Conservation (phyloP, 768 basidiomycete genomes). For the Boletus insuetus region DNA sequence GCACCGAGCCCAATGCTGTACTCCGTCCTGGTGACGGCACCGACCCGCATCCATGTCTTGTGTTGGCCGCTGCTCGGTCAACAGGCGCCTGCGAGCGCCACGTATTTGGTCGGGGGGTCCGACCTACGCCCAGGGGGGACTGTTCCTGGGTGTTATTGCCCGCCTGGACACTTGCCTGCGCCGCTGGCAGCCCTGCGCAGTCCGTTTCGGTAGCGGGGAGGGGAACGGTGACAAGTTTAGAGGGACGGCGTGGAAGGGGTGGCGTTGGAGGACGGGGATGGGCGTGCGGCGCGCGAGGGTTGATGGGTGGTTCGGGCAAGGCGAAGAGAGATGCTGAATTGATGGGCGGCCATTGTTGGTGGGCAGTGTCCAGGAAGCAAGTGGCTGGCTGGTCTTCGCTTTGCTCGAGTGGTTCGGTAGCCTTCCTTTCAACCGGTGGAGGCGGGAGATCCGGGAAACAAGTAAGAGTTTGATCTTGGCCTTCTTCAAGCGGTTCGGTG, state of each 20-base stretch:
- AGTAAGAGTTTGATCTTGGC: not conserved
- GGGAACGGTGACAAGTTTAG: not conserved
- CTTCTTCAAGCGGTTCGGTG: not conserved
- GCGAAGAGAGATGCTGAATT: not conserved
- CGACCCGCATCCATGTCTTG: not conserved
- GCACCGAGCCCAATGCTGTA: not conserved
- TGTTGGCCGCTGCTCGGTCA: too few relatives aligned
- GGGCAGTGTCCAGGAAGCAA: not conserved
- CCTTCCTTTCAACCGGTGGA: not conserved
- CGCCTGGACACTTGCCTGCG: slow-evolving; percentile 4
- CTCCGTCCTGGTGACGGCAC: not conserved
- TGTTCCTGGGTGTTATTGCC: not conserved
- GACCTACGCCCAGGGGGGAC: not conserved
- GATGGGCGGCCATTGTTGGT: not conserved
- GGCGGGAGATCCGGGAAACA: not conserved
- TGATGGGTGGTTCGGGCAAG: not conserved
- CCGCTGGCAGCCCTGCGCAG: not conserved
- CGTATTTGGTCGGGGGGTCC: not conserved
- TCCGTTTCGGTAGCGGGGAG: not conserved
- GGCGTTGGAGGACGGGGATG: slow-evolving; percentile 10
- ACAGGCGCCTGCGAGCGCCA: too few relatives aligned
- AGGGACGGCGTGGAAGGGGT: not conserved
- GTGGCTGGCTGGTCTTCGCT: not conserved
- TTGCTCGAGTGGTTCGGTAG: not conserved
- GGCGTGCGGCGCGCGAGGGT: not conserved